These are phyloP conservation scores for Fusarium praegraminearum DNA, from an alignment of 2,329 filamentous ascomycete species.

Conservation along the genomic window DNA sequence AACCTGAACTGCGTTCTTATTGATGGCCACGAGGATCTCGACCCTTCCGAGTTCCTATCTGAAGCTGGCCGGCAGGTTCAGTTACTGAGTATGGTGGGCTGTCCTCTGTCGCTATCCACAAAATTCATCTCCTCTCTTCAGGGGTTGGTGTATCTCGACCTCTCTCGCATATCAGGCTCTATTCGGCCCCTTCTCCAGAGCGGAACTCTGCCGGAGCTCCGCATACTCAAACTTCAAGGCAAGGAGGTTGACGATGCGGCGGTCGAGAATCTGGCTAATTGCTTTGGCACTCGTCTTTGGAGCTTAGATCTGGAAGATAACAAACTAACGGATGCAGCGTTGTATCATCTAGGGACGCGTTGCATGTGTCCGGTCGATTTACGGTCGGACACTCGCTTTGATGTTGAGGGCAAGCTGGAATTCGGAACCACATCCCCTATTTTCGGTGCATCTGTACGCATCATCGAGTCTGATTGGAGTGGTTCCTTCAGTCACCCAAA, in stretches of 20 bases:
- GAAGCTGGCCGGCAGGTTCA: conserved; percentile 28
- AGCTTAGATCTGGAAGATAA: conserved; percentile 68
- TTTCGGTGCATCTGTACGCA: conserved; percentile 58
- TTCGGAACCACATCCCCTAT: conserved; percentile 47
- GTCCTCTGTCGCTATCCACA: conserved; percentile 55
- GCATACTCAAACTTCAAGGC: conserved; percentile 63
- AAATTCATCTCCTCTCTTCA: conserved; percentile 57
- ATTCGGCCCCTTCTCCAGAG: conserved; percentile 53
- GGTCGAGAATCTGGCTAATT: conserved; percentile 49
- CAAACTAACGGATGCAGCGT: conserved; percentile 60
- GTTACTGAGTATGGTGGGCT: conserved; percentile 61
- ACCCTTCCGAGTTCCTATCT: conserved; percentile 54
- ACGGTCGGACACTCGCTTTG: conserved; percentile 55
- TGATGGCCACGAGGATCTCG: conserved; percentile 60
- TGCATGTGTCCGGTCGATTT: conserved; percentile 53
- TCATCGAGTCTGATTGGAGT: conserved; percentile 63
- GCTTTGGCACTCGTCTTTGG: conserved; percentile 61
- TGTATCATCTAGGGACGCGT: conserved; percentile 49
- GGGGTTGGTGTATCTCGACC: conserved; percentile 64
- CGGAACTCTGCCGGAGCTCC: conserved; percentile 59
- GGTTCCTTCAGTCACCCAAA: conserved; percentile 58
- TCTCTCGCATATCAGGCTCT: conserved; percentile 63
- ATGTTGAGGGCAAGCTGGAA: conserved; percentile 61
- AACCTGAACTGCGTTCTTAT: conserved; percentile 61
- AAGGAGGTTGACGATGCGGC: conserved; percentile 60